Evolutionary conservation across 2,329 filamentous ascomycete genomes (phyloP).

Genomic region (Paecilomyces fulvus): DNA sequence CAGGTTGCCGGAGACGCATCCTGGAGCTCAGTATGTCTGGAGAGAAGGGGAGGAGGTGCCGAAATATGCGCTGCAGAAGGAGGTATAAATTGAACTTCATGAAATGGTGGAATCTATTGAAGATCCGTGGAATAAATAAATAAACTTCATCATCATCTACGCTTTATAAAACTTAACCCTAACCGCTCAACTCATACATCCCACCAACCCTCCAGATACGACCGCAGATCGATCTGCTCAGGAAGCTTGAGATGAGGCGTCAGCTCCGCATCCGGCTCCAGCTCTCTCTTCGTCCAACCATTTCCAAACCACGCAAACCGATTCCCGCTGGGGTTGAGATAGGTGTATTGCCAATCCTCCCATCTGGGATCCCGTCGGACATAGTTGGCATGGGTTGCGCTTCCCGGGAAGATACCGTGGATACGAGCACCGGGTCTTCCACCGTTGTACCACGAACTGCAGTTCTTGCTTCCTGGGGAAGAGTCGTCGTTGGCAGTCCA

Average conservation of each 20-base stretch:
- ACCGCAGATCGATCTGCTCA: constrained; percentile 50
- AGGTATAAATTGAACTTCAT: not conserved
- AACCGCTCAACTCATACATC: constrained; percentile 26
- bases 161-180: too few species aligned
- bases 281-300: constrained; percentile 55
- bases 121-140: too few species aligned
- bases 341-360: constrained; percentile 52
- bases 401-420: constrained; percentile 63
- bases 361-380: constrained; percentile 49
- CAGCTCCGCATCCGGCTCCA: constrained; percentile 48
- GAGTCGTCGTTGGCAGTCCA: constrained; percentile 24
- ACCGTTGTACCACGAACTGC: constrained; percentile 66
- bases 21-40: constrained; percentile 30
- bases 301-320: constrained; percentile 54
- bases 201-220: constrained; percentile 63
- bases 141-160: too few species aligned
- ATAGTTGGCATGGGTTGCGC: constrained; percentile 53
- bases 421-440: constrained; percentile 54
- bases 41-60: constrained; percentile 24
- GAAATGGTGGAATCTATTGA: too few species aligned
- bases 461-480: constrained; percentile 46
- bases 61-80: constrained; percentile 12
- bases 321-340: constrained; percentile 37
- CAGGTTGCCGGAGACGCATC: constrained; percentile 20
- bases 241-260: constrained; percentile 55